Conservation (phyloP, 148 eudicot species). For the Vaccinium corymbosum region DNA sequence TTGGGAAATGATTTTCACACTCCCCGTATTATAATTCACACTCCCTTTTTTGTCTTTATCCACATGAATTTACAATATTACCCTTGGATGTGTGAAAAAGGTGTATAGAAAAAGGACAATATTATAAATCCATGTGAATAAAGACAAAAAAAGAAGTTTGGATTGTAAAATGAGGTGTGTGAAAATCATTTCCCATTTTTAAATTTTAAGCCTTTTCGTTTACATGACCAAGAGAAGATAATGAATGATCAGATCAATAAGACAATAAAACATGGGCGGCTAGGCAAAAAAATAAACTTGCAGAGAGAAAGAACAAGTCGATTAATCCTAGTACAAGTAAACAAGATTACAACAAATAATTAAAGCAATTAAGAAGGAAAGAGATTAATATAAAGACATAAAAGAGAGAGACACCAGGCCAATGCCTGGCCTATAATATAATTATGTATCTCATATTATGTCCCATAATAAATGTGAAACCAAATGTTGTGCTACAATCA, state of each 20-base stretch:
- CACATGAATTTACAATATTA: too few relatives aligned
- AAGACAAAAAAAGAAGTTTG: too few relatives aligned
- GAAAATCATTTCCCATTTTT: too few relatives aligned
- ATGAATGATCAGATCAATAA: background rate
- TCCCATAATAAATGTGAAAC: background rate
- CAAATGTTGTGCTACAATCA: background rate
- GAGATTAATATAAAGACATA: background rate
- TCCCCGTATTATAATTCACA: too few relatives aligned
- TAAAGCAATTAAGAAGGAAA: background rate
- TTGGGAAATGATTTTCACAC: too few relatives aligned
- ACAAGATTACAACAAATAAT: too few relatives aligned
- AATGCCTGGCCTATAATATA: background rate
- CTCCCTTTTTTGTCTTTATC: too few relatives aligned
- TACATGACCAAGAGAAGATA: background rate
- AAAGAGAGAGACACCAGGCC: background rate
- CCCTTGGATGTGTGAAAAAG: too few relatives aligned
- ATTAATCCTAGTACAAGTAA: background rate
- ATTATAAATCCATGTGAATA: too few relatives aligned
- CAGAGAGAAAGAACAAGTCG: background rate
- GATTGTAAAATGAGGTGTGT: too few relatives aligned
- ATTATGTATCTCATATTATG: background rate
- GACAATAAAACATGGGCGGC: background rate
- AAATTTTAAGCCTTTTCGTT: too few relatives aligned
- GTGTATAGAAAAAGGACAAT: too few relatives aligned
- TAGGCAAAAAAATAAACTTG: background rate